Evolutionary conservation across 371 early-diverging fungal genomes (phyloP), one percentile per base, ranked within the genome.

Genomic region (Rhizomucor miehei): DNA sequence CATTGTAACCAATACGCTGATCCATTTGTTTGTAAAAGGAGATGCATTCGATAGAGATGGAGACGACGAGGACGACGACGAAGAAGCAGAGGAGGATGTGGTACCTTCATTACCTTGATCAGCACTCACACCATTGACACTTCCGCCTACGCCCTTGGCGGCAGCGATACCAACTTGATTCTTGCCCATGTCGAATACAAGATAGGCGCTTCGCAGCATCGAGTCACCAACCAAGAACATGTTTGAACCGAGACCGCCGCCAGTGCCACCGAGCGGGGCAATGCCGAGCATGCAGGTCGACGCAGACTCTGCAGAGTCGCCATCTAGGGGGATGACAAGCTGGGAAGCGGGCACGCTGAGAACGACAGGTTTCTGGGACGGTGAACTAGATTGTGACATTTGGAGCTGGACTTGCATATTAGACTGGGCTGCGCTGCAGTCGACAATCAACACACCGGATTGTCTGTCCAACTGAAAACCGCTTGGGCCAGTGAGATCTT

Each of bases 181-280:
- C 36, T 66, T 55, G 1, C 72, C 74, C 61, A 77, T 67, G 48
- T 77, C 77, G 56, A 69, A 77, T 1, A 73, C 74, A 48, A 73
- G 63, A 25, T 77, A 77, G 13, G 74, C 66, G 21, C 74, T 69
- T 5, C 77, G 63, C 11, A 77, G 63, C 12, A 73, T 62, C 1
- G 77, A 69, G 45, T 77, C 77, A 52, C 77, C 77, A 19, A 77
- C 51, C 1, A 77, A 55, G 36, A 71, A 71, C 68, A 73, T 62
- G 17, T 70, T 66, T 19, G 62, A 52, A 8, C 68, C 65, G 8
- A 67, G 23, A 0, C 52, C 48, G 16, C 59, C 57, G 2, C 68
- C 65, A 0, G 59, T 49, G 5, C 49, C 49, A 29, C 65, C 62
- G 16, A 61, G 40, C 11, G 77, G 77, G 12, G 77, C 77, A 39